Percentiles rank a stretch among this genome's conserved stretches.
These are phyloP conservation scores for Delphinella strobiligena DNA, from an alignment of 2,329 filamentous ascomycete genomes.

Conservation along the genomic window DNA sequence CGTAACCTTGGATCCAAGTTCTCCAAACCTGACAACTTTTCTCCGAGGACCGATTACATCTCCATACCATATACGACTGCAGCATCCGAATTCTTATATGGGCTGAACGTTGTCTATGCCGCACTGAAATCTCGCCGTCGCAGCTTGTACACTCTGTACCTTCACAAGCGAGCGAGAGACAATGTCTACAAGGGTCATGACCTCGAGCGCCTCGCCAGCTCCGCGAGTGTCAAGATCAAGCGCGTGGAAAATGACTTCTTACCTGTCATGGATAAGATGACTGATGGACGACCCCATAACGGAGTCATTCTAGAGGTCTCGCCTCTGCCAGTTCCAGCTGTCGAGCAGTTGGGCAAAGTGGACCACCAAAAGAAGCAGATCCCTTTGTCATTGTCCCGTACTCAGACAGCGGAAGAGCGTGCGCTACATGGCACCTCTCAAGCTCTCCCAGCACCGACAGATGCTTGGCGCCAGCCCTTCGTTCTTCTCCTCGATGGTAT, in stretches of 20 bases:
- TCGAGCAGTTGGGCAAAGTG: slow-evolving; percentile 19
- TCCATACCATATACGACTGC: slow-evolving; percentile 64
- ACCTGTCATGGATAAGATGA: slow-evolving; percentile 66
- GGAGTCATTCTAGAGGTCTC: slow-evolving; percentile 81
- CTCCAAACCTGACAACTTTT: too few species aligned
- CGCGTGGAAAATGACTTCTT: slow-evolving; percentile 51
- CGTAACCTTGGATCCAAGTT: too few species aligned
- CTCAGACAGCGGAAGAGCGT: slow-evolving; percentile 53
- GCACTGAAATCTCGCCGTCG: slow-evolving; percentile 59
- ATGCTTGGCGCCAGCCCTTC: slow-evolving; percentile 48
- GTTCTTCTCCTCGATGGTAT: slow-evolving; percentile 65
- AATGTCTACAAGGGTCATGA: background rate
- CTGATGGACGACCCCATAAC: slow-evolving; percentile 73
- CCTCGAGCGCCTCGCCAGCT: slow-evolving; percentile 14
- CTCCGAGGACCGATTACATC: slow-evolving; percentile 7
- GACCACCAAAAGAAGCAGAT: slow-evolving; percentile 36
- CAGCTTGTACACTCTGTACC: slow-evolving; percentile 73
- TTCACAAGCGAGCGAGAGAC: slow-evolving; percentile 28
- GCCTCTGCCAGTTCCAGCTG: slow-evolving; percentile 52
- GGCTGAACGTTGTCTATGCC: slow-evolving; percentile 66
- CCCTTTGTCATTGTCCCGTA: slow-evolving; percentile 49
- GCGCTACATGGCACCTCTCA: slow-evolving; percentile 56
- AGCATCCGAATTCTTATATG: slow-evolving; percentile 85
- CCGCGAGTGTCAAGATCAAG: slow-evolving; percentile 41
- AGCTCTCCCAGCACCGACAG: slow-evolving; percentile 35